A percentile compares a stretch with the other conserved stretches of the same genome.
Evolutionary conservation across 805 yeast species (phyloP).

Genomic region (Ogataea wickerhamii): DNA sequence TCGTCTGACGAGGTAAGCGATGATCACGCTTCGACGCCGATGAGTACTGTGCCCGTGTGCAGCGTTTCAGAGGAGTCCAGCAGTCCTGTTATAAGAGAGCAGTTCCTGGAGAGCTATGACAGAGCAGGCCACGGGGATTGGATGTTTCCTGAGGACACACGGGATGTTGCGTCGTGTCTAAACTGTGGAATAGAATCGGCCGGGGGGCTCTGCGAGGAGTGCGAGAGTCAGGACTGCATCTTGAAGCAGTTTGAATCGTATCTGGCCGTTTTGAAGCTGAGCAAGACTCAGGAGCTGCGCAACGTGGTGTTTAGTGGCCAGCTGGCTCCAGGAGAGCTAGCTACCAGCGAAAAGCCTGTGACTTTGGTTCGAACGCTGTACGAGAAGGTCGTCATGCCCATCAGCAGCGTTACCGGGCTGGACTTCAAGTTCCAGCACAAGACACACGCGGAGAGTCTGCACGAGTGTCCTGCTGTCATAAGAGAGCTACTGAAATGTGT

Average conservation of each 20-base stretch:
- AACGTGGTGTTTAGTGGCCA: constrained; percentile 24
- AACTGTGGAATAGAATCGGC: constrained; percentile 5
- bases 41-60: constrained; percentile 1
- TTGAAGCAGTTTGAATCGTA: constrained; percentile 24
- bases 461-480: constrained; percentile 15
- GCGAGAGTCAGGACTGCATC: constrained; percentile 23
- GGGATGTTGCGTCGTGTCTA: constrained; percentile 9
- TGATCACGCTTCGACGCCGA: constrained; percentile 6
- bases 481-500: constrained; percentile 20
- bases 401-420: constrained; percentile 28
- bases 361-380: constrained; percentile 24
- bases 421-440: constrained; percentile 25
- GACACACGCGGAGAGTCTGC: constrained; percentile 14
- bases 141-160: not conserved
- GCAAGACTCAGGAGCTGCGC: constrained; percentile 23
- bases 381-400: constrained; percentile 28
- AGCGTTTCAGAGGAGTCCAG: not conserved
- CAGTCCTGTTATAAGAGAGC: not conserved
- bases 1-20: not conserved
- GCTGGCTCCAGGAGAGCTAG: constrained; percentile 18
- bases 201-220: constrained; percentile 19
- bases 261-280: constrained; percentile 24
- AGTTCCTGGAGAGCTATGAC: not conserved
- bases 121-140: not conserved
- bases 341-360: constrained; percentile 21